Percentiles rank a stretch among this genome's conserved stretches.
These are phyloP conservation scores for Lobosporangium transversale DNA, from an alignment of 192 early-diverging fungal genomes.

Conservation along the genomic window DNA sequence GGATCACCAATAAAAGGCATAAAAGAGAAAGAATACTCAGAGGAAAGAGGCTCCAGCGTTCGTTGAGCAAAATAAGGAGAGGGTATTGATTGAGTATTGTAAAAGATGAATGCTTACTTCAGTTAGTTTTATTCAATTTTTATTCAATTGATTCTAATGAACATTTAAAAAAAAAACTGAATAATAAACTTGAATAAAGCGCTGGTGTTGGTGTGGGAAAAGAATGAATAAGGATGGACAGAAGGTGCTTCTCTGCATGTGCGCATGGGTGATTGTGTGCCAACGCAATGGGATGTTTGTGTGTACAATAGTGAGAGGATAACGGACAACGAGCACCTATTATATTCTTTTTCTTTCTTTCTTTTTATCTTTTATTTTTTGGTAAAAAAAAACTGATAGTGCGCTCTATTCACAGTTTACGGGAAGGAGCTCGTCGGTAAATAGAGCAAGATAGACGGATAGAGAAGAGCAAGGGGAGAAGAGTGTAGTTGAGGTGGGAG, in stretches of 20 bases:
- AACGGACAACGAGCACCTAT: too few relatives aligned
- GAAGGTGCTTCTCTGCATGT: neutral
- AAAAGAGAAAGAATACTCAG: neutral
- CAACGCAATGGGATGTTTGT: slow-evolving; percentile 7
- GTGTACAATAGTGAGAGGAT: neutral
- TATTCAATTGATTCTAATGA: neutral
- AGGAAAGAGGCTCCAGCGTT: neutral
- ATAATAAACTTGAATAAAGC: too few relatives aligned
- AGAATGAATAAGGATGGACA: neutral
- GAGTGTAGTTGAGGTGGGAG: too few relatives aligned
- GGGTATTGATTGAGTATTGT: neutral
- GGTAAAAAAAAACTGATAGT: too few relatives aligned
- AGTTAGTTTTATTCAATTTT: neutral
- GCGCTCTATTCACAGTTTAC: too few relatives aligned
- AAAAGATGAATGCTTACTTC: slow-evolving; percentile 3
- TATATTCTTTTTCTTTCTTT: too few relatives aligned
- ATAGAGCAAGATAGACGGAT: too few relatives aligned
- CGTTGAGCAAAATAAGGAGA: neutral
- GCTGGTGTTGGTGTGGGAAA: neutral
- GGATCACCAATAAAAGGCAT: neutral
- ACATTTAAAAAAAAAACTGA: too few relatives aligned
- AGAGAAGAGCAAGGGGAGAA: too few relatives aligned
- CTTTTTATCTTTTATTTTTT: too few relatives aligned
- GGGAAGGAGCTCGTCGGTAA: too few relatives aligned
- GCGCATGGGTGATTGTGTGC: slow-evolving; percentile 4